A percentile compares a stretch with the other conserved stretches of the same genome.
phyloP scores from a whole-genome alignment of 176 grass and related monocot genomes.

The Paspalum notatum region DNA sequence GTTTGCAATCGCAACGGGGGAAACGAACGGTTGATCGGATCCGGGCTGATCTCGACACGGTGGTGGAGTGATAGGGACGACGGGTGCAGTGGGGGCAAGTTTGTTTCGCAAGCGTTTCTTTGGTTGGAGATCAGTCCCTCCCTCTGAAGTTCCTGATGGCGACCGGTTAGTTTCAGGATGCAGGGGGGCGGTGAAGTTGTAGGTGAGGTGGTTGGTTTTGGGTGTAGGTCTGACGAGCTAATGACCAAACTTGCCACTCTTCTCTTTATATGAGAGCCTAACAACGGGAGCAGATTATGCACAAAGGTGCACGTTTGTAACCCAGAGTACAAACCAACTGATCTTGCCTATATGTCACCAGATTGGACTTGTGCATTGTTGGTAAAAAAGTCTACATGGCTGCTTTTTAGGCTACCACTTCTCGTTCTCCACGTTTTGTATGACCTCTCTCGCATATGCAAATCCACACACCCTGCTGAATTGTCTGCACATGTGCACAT shows the following conservation, averaged over 20 bases:
- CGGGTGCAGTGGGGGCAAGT: slow-evolving; percentile 13
- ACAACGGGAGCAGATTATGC: not conserved
- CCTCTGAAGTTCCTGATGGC: slow-evolving; percentile 21
- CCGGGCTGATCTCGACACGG: slow-evolving; percentile 12
- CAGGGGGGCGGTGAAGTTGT: slow-evolving; percentile 14
- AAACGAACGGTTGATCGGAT: slow-evolving; percentile 10
- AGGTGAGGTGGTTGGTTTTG: slow-evolving; percentile 53
- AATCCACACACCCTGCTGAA: too few species aligned
- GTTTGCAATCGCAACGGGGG: not conserved
- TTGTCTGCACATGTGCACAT: too few species aligned
- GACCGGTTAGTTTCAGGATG: slow-evolving; percentile 14
- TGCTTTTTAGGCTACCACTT: too few species aligned
- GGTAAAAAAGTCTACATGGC: not conserved
- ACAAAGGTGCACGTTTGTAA: not conserved
- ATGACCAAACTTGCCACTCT: slow-evolving; percentile 49
- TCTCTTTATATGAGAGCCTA: not conserved
- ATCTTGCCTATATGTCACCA: not conserved
- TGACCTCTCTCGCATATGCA: too few species aligned
- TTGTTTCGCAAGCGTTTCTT: slow-evolving; percentile 45
- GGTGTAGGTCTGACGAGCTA: slow-evolving; percentile 20
- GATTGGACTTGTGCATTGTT: not conserved
- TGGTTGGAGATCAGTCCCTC: slow-evolving; percentile 9
- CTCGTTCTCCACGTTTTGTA: too few species aligned
- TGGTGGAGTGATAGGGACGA: slow-evolving; percentile 39
- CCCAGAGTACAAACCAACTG: not conserved